Conservation (phyloP, 2,329 filamentous ascomycete species). For the Neonectria ditissima region DNA sequence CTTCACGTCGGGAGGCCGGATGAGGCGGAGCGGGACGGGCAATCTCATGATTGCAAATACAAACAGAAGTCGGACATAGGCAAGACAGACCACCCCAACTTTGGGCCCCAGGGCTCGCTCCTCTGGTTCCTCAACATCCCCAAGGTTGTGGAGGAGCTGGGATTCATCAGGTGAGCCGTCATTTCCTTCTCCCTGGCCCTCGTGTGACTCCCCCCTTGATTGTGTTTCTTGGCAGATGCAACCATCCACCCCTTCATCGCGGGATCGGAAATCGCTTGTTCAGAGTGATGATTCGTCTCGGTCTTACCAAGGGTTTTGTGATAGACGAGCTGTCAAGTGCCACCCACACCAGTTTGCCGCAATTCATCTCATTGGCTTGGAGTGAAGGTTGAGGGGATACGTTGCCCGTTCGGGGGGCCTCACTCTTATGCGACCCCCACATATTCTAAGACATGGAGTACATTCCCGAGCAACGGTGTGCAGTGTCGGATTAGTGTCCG, state of each 20-base stretch:
- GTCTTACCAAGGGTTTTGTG: conserved; percentile 21
- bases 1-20: conserved; percentile 78
- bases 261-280: conserved; percentile 19
- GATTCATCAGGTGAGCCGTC: conserved; percentile 75
- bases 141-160: conserved; percentile 75
- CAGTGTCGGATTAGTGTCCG: not conserved
- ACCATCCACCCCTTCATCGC: not conserved
- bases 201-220: not conserved
- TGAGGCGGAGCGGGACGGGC: conserved; percentile 48
- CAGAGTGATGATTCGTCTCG: conserved; percentile 1
- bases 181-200: conserved; percentile 14
- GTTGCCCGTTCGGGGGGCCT: not conserved
- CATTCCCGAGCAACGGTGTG: not conserved
- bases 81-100: conserved; percentile 73
- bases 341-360: conserved; percentile 4
- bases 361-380: conserved; percentile 10
- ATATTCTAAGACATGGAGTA: not conserved
- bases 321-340: conserved; percentile 17
- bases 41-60: conserved; percentile 63
- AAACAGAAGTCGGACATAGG: conserved; percentile 69
- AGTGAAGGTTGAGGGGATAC: conserved; percentile 1
- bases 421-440: conserved; percentile 1
- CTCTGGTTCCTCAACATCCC: conserved; percentile 69
- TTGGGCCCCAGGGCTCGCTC: conserved; percentile 62
- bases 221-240: not conserved